A percentile compares a stretch with the other conserved stretches of the same genome.
Conservation (phyloP, 169 alveolate species). For the Eimeria maxima region DNA sequence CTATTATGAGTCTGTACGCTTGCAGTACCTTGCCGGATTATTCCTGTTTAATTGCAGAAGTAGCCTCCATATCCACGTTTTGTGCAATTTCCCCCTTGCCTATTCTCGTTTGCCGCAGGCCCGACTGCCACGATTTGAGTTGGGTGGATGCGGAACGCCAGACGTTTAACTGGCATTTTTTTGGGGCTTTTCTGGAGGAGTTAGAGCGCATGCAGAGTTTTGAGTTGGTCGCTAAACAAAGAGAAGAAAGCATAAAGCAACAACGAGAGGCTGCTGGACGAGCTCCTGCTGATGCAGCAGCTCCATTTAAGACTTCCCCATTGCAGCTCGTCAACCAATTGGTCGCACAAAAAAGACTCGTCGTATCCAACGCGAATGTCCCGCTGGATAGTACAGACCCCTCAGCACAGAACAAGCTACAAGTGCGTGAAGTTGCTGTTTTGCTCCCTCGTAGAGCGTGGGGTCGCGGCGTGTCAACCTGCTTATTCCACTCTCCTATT, state of each 20-base stretch:
- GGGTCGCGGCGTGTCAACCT: no score
- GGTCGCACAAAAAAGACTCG: slow-evolving; percentile 38
- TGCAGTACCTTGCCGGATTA: no score
- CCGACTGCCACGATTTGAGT: slow-evolving; percentile 22
- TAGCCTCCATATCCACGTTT: no score
- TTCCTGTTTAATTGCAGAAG: no score
- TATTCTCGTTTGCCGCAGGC: background rate
- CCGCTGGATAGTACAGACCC: background rate
- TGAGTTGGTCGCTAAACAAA: background rate
- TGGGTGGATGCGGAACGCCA: slow-evolving; percentile 32
- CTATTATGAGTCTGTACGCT: no score
- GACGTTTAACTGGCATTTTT: slow-evolving; percentile 24
- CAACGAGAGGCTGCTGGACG: no score
- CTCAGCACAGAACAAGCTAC: no score
- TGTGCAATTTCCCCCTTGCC: no score
- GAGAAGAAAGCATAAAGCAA: background rate
- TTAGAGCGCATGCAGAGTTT: background rate
- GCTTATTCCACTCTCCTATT: no score
- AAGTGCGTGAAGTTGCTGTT: no score
- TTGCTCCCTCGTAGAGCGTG: no score
- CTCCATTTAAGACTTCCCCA: background rate
- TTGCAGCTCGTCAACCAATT: slow-evolving; percentile 26
- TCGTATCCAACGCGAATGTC: background rate
- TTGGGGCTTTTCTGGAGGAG: slow-evolving; percentile 61
- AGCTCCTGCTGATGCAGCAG: background rate